Evolutionary conservation across 805 yeast species (phyloP), one percentile per base, ranked within the genome.

Genomic region (Metschnikowia borealis): DNA sequence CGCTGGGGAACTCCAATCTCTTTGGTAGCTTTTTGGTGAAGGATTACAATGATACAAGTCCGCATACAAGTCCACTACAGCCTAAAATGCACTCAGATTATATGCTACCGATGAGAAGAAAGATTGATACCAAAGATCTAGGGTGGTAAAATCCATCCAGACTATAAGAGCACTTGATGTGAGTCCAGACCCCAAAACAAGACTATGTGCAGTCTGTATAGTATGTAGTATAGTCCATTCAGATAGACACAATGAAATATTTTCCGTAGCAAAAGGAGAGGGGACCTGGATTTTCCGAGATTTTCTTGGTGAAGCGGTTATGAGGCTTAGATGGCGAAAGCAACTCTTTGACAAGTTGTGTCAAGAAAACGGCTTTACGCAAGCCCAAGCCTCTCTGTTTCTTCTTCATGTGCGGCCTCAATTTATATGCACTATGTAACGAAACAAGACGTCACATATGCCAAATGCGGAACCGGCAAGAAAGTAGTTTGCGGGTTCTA

Each of bases 61-160:
- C 58, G 8, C 52, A 52, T 33, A 44, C 49, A 37, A 52, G 54
- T 18, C 58, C 58, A 6, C 52, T 49, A 3, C 47, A 50, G 42
- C 56, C 56, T 26, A 51, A 42, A 31, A 50, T 53, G 52, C 58
- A 50, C 37, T 43, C 29, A 17, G 41, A 38, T 39, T 29, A 47
- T 31, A 31, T 41, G 35, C 26, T 31, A 15, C 34, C 37, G 8
- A n/a, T 18, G 29, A 29, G 6, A 39, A 42, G 34, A 18, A 42
- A 42, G n/a, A 14, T 20, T 5, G 31, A 33, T 20, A 29, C n/a
- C n/a, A 42, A 21, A 15, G 37, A 42, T 7, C 13, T 42, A 6
- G 29, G 17, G 38, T 42, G 31, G 37, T 21, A n/a, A 3, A 8
- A 3, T 18, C 13, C 23, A 18, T 18, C 29, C 10, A 18, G 26